These are phyloP conservation scores for Stephania japonica DNA, from an alignment of 164 flowering plant genomes.

Conservation along the genomic window DNA sequence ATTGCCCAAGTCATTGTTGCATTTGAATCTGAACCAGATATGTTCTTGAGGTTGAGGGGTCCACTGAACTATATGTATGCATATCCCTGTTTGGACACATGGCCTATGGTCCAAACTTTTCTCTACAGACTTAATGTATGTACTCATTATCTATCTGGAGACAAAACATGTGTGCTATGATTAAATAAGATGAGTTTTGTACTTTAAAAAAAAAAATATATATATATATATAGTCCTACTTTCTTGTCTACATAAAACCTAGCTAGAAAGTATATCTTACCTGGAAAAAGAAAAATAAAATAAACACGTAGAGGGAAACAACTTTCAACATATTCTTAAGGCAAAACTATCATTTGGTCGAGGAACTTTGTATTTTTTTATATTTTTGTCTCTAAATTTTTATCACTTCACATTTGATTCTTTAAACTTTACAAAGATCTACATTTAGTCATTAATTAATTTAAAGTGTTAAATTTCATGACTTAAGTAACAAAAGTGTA, in stretches of 20 bases:
- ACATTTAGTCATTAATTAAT: no score
- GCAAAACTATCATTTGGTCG: no score
- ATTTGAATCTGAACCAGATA: not conserved
- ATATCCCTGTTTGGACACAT: not conserved
- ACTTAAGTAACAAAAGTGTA: no score
- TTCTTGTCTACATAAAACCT: not conserved
- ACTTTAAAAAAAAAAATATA: no score
- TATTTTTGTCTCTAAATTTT: no score
- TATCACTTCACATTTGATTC: no score
- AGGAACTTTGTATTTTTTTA: no score
- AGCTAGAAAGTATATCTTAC: not conserved
- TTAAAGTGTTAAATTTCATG: no score
- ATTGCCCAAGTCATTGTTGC: not conserved
- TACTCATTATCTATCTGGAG: not conserved
- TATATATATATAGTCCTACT: no score
- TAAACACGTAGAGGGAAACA: not conserved
- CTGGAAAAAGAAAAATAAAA: not conserved
- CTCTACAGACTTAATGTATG: not conserved
- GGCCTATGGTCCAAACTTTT: not conserved
- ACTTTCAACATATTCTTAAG: not conserved
- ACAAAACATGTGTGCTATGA: conserved; percentile 7
- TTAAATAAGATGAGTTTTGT: not conserved
- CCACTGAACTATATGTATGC: not conserved
- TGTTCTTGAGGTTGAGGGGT: not conserved
- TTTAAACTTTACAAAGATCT: no score